Evolutionary conservation across 2,329 filamentous ascomycete species (phyloP), one percentile per base, ranked within the genome.

Genomic region (Aspergillus ibericus): DNA sequence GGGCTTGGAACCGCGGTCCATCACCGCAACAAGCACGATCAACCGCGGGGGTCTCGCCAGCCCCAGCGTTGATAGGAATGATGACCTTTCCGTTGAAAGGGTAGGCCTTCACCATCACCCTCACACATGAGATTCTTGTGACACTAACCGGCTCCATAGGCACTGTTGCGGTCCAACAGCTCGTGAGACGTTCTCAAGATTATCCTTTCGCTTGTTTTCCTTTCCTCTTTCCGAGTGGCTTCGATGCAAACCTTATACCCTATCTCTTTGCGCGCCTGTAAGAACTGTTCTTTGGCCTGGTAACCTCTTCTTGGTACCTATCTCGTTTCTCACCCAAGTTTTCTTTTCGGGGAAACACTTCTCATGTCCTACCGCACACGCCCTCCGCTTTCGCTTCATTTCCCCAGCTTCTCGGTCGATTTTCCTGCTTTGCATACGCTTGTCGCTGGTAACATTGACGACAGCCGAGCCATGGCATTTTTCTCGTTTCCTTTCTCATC

Each of bases 21-120:
- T 88, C 66, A 92, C 90, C n/a, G 87, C 86, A 57, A 83, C 84
- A 46, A 88, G 88, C 50, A 81, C 83, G 10, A 76, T 87, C 57
- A 79, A 76, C 49, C 77, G 77, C 49, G 81, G 82, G 16, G 85
- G 81, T 62, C 74, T 83, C 56, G 86, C 87, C 54, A 91, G 86
- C 72, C 88, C 89, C 25, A 80, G 82, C 29, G 77, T 88, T 53
- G 77, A 88, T 53, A 85, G 83, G 58, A 82, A 82, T 66, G 78
- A 84, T 69, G 82, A 83, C 47, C 87, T 91, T 79, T 85, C 80
- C 70, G 75, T 85, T 65, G 79, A 83, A 69, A 78, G 82, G 74
- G 82, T 84, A 74, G 76, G 81, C 68, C 62, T 59, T 36, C 15
- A n/a, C n/a, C 44, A n/a, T 36, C 25, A 34, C 20, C 40, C 15